A percentile compares a stretch with the other conserved stretches of the same genome.
phyloP scores from a whole-genome alignment of 768 basidiomycete species.

The Thelephora aurantiotincta region DNA sequence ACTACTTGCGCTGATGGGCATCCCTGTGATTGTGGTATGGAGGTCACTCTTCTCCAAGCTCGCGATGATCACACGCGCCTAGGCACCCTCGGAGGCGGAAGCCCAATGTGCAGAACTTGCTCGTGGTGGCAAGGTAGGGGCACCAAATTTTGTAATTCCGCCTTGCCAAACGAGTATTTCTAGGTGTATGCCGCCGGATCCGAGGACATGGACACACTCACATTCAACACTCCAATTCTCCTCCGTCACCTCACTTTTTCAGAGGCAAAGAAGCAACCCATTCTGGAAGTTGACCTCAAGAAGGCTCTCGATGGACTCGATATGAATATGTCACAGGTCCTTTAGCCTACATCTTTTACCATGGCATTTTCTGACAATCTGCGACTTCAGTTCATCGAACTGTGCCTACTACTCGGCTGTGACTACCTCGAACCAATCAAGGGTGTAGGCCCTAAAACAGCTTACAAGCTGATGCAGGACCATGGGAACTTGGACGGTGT shows the following conservation, averaged over 20 bases:
- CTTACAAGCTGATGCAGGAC: slow-evolving; percentile 84
- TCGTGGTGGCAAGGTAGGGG: slow-evolving; percentile 74
- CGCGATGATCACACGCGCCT: slow-evolving; percentile 1
- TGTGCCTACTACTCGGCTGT: slow-evolving; percentile 93
- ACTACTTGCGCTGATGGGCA: slow-evolving; percentile 88
- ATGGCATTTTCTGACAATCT: background rate
- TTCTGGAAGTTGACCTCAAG: slow-evolving; percentile 79
- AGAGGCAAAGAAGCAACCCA: slow-evolving; percentile 94
- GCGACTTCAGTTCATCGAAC: slow-evolving; percentile 78
- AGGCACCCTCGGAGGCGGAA: slow-evolving; percentile 98
- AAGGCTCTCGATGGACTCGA: slow-evolving; percentile 77
- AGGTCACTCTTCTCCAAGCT: background rate
- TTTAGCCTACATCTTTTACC: background rate
- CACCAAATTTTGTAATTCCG: background rate
- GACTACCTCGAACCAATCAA: slow-evolving; percentile 99
- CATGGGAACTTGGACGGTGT: slow-evolving; percentile 58
- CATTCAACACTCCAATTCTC: slow-evolving; percentile 83
- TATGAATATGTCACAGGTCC: slow-evolving; percentile 84
- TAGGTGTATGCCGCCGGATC: slow-evolving; percentile 96
- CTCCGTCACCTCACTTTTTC: slow-evolving; percentile 96
- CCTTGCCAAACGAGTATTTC: background rate
- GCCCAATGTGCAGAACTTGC: slow-evolving; percentile 98
- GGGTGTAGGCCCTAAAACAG: slow-evolving; percentile 91
- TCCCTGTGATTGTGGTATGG: slow-evolving; percentile 83
- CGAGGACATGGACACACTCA: slow-evolving; percentile 99